Evolutionary conservation across 768 basidiomycete genomes (phyloP).

Genomic region (Saitozyma sp.): DNA sequence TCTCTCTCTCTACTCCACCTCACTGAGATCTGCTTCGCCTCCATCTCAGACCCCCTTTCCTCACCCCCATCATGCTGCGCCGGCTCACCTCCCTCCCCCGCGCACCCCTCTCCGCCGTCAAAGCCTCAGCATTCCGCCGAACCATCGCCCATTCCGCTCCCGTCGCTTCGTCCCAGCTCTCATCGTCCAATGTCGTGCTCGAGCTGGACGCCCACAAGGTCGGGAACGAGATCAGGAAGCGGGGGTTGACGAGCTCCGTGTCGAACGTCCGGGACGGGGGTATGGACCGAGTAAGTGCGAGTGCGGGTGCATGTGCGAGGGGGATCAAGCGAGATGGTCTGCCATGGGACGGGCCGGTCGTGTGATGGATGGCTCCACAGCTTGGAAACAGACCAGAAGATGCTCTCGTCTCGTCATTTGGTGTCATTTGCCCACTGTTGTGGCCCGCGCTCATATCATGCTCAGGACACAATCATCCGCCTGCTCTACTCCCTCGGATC

Average conservation of each 20-base stretch:
- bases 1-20: not conserved
- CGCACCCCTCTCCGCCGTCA: not conserved
- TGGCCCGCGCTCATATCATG: not conserved
- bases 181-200: constrained; percentile 37
- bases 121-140: constrained; percentile 13
- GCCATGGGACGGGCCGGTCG: too few relatives aligned
- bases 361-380: too few relatives aligned
- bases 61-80: constrained; percentile 1
- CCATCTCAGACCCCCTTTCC: too few relatives aligned
- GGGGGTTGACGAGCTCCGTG: constrained; percentile 38
- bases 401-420: not conserved
- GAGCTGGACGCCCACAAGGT: constrained; percentile 47
- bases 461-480: constrained; percentile 92
- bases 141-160: constrained; percentile 18
- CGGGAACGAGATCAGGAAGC: constrained; percentile 47
- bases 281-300: constrained; percentile 49
- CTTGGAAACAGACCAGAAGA: not conserved
- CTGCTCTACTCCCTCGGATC: constrained; percentile 95
- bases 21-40: too few relatives aligned
- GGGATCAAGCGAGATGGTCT: too few relatives aligned
- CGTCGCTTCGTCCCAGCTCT: constrained; percentile 19
- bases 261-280: constrained; percentile 38
- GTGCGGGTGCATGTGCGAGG: too few relatives aligned
- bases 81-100: constrained; percentile 15
- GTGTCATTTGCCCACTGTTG: too few relatives aligned